Percentiles rank a stretch among this genome's conserved stretches.
phyloP scores from a whole-genome alignment of 768 basidiomycete genomes.

The Lyophyllum atratum region DNA sequence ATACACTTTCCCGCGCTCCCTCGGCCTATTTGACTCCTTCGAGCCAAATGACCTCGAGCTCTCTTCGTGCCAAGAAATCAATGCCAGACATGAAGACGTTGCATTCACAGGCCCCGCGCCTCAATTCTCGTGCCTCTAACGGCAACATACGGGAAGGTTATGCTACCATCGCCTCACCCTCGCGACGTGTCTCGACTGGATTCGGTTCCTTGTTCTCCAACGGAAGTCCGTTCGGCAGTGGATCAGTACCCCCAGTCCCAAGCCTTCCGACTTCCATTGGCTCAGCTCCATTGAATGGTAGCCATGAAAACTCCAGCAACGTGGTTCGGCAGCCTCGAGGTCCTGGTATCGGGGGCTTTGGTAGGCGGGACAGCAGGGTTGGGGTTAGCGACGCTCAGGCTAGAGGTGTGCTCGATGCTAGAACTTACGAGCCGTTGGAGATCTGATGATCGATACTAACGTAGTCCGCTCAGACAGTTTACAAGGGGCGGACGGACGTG shows the following conservation, averaged over 20 bases:
- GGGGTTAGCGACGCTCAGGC: constrained; percentile 47
- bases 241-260: constrained; percentile 74
- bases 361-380: constrained; percentile 61
- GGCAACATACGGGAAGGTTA: constrained; percentile 88
- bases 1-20: constrained; percentile 80
- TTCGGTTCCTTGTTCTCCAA: constrained; percentile 73
- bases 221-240: constrained; percentile 45
- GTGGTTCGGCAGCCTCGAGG: constrained; percentile 88
- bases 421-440: constrained; percentile 86
- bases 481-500: constrained; percentile 46
- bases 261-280: constrained; percentile 64
- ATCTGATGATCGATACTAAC: constrained; percentile 52
- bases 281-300: constrained; percentile 45
- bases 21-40: constrained; percentile 75
- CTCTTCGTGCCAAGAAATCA: constrained; percentile 91
- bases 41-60: constrained; percentile 46
- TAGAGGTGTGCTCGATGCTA: constrained; percentile 77
- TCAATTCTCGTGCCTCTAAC: constrained; percentile 80
- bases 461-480: constrained; percentile 46
- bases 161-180: constrained; percentile 83
- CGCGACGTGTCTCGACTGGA: constrained; percentile 71
- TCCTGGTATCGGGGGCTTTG: constrained; percentile 78
- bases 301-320: constrained; percentile 44
- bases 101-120: constrained; percentile 76
- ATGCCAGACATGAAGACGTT: constrained; percentile 97